phyloP scores from a whole-genome alignment of 2,329 filamentous ascomycete genomes.

The Diaporthe sp. region DNA sequence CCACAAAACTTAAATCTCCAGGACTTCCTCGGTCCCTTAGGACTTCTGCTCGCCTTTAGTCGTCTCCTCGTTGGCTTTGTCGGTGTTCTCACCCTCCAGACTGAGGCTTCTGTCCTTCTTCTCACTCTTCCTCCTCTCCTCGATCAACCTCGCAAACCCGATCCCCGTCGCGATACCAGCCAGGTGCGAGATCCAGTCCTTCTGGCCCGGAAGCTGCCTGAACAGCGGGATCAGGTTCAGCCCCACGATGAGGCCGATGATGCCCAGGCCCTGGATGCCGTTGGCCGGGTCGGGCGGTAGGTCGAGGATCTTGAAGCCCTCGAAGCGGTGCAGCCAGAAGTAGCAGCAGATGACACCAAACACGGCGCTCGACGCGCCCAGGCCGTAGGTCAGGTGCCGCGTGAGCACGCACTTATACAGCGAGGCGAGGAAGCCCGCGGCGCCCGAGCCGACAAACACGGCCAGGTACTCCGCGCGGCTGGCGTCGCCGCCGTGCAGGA shows the following conservation, averaged over 20 bases:
- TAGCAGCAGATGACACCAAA: slow-evolving; percentile 73
- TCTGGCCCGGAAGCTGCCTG: slow-evolving; percentile 54
- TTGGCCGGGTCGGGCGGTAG: slow-evolving; percentile 66
- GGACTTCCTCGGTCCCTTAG: neutral
- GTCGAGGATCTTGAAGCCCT: slow-evolving; percentile 69
- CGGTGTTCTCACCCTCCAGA: neutral
- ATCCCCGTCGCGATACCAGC: slow-evolving; percentile 64
- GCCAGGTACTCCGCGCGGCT: slow-evolving; percentile 77
- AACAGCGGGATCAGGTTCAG: slow-evolving; percentile 63
- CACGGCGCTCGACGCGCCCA: slow-evolving; percentile 77
- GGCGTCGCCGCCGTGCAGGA: slow-evolving; percentile 80
- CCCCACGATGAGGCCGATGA: slow-evolving; percentile 64
- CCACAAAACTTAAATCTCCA: neutral
- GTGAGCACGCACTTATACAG: slow-evolving; percentile 63
- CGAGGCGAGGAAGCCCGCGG: slow-evolving; percentile 69
- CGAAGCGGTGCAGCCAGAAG: slow-evolving; percentile 69
- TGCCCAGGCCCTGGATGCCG: slow-evolving; percentile 66
- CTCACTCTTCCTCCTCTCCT: slow-evolving; percentile 45
- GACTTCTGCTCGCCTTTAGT: neutral
- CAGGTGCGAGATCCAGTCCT: slow-evolving; percentile 67
- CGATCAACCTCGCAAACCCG: slow-evolving; percentile 53
- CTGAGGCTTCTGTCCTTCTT: slow-evolving; percentile 8
- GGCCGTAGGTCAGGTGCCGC: slow-evolving; percentile 59
- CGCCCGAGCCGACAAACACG: slow-evolving; percentile 72
- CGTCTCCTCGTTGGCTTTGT: neutral